A percentile compares a stretch with the other conserved stretches of the same genome.
These are phyloP conservation scores for Elaeagnus macrophylla DNA, from an alignment of 306 rosid genomes.

Conservation along the genomic window DNA sequence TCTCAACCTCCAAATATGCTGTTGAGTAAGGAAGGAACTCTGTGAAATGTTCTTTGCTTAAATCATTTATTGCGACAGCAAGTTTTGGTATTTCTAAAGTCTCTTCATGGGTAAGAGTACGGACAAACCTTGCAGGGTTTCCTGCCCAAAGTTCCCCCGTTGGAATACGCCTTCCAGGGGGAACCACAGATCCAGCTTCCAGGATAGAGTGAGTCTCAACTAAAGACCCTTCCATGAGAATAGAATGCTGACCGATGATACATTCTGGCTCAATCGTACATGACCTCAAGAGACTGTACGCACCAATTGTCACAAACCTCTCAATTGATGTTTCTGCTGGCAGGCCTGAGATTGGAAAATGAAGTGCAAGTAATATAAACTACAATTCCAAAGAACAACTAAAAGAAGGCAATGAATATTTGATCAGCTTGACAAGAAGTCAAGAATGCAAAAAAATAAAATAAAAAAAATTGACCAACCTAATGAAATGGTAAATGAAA, in stretches of 20 bases:
- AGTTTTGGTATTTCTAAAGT: conserved; percentile 93
- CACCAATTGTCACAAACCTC: conserved; percentile 87
- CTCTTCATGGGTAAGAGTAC: conserved; percentile 82
- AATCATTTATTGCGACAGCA: conserved; percentile 82
- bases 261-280: conserved; percentile 98
- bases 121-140: conserved; percentile 89
- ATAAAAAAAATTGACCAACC: not conserved
- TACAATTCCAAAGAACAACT: not conserved
- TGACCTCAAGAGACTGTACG: conserved; percentile 84
- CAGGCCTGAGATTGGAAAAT: conserved; percentile 54
- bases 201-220: conserved; percentile 92
- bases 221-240: conserved; percentile 96
- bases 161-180: conserved; percentile 94
- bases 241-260: conserved; percentile 93
- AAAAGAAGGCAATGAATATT: not conserved
- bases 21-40: conserved; percentile 96
- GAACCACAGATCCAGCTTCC: conserved; percentile 98
- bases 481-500: too few species aligned
- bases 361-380: conserved; percentile 10
- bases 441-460: not conserved
- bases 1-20: conserved; percentile 92
- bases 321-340: conserved; percentile 85
- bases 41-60: conserved; percentile 67
- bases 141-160: conserved; percentile 97
- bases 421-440: not conserved